Base-by-base conservation (phyloP, 2,329 filamentous ascomycete species). In the Penicillium sp. region DNA sequence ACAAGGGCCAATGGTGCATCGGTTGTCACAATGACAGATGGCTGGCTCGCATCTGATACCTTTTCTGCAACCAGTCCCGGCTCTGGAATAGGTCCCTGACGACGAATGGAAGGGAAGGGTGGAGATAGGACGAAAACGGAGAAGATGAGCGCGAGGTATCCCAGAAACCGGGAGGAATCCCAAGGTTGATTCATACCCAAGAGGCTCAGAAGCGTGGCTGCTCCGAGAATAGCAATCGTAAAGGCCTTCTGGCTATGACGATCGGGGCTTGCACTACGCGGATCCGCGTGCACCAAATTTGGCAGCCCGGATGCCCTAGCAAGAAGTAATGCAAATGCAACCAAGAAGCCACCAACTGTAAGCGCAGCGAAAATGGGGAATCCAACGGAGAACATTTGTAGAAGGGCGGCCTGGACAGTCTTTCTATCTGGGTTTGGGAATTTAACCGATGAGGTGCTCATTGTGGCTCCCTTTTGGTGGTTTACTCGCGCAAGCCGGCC, bases 361-460 rank as follows among this genome's bases (percentile, higher is more conserved):
- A 79, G 68, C 0, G 76, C 63, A 7, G 79, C 76, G 57, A 79
- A 82, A 56, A 80, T 77, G 0, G 80, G 80, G 24, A 82, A 57
- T 3, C 70, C 63, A 18, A 78, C 58, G 14, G 73, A 68, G 24
- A 69, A 46, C n/a, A 69, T 57, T 40, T 67, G 71, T 14, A 62
- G 55, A 13, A 66, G 40, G 14, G 67, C 60, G 13, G 47, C 51
- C 11, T 52, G 50, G 5, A 39, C 54, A 0, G 44, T 52, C 6
- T 49, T 51, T 1, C 44, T 27, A 45, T 50, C 56, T 4, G 62
- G 16, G 18, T 42, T 51, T 10, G 60, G 57, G 4, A 58, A 46
- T 39, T 55, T 56, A 18, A 49, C 32, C 1, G 44, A 39, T 0
- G 48, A 48, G 18, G 42, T 37, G 13, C 40, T 24, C 20, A 35